phyloP scores from a whole-genome alignment of 768 basidiomycete species.

The Lactarius akahatsu region DNA sequence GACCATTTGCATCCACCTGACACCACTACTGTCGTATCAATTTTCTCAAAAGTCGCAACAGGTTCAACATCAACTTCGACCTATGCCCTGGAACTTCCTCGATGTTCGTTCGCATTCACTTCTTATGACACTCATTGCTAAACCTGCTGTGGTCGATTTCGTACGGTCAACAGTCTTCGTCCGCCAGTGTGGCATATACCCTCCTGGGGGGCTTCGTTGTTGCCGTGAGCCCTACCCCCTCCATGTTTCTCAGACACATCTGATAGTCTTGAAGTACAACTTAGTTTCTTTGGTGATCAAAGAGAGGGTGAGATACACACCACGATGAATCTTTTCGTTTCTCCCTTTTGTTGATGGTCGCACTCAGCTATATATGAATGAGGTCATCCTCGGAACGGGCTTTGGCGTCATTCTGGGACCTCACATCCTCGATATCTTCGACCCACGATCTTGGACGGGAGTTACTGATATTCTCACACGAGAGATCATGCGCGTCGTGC shows the following conservation, averaged over 20 bases:
- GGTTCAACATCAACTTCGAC: background rate
- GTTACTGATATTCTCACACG: slow-evolving; percentile 65
- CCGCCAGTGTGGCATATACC: slow-evolving; percentile 56
- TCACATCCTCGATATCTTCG: slow-evolving; percentile 64
- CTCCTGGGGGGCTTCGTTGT: slow-evolving; percentile 60
- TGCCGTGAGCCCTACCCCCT: slow-evolving; percentile 37
- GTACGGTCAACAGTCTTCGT: slow-evolving; percentile 45
- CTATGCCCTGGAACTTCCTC: slow-evolving; percentile 25
- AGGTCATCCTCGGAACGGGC: slow-evolving; percentile 87
- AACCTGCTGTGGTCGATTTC: slow-evolving; percentile 32
- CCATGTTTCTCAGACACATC: background rate
- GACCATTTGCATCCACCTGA: too few relatives aligned
- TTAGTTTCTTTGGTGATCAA: slow-evolving; percentile 80
- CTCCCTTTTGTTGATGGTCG: background rate
- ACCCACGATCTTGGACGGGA: slow-evolving; percentile 72
- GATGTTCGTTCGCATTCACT: slow-evolving; percentile 28
- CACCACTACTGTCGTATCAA: too few relatives aligned
- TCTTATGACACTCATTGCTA: background rate
- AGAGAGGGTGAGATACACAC: slow-evolving; percentile 55
- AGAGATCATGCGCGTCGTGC: slow-evolving; percentile 84
- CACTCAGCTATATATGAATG: slow-evolving; percentile 77
- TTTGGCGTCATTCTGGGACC: slow-evolving; percentile 71
- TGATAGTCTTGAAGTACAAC: slow-evolving; percentile 63
- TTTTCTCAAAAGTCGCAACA: background rate
- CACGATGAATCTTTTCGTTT: background rate